Evolutionary conservation across 805 yeast genomes (phyloP).

Genomic region (Yamadazyma akitaensis): DNA sequence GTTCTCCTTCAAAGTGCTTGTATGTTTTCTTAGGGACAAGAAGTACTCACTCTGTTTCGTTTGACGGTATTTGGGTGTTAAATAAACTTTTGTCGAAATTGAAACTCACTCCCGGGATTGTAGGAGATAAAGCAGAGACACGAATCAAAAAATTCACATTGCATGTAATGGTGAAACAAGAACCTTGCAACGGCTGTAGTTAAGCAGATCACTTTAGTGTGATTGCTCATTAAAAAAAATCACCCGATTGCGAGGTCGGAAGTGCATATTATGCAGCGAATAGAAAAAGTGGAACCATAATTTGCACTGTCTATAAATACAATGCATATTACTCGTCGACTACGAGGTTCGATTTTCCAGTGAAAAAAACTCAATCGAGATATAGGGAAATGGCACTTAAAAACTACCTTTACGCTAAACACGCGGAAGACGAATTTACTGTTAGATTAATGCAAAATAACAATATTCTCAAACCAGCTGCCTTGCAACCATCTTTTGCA

Average conservation of each 20-base stretch:
- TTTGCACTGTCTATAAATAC: not conserved
- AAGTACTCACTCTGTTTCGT: too few species aligned
- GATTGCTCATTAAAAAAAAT: too few species aligned
- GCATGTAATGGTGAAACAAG: too few species aligned
- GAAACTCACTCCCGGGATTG: too few species aligned
- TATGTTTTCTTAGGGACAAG: too few species aligned
- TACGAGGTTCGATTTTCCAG: not conserved
- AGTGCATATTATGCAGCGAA: constrained; percentile 8
- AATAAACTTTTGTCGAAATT: too few species aligned
- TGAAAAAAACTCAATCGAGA: not conserved
- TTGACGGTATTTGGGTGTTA: too few species aligned
- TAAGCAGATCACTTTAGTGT: too few species aligned
- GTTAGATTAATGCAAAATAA: constrained; percentile 8
- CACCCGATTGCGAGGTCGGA: constrained; percentile 9
- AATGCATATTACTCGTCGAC: not conserved
- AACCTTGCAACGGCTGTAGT: too few species aligned
- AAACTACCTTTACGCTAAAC: constrained; percentile 40
- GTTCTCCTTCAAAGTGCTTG: too few species aligned
- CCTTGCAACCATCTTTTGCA: constrained; percentile 4
- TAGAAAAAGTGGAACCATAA: constrained; percentile 13
- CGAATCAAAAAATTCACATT: too few species aligned
- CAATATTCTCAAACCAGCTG: constrained; percentile 2
- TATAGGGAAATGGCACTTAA: constrained; percentile 33
- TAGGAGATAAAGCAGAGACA: too few species aligned
- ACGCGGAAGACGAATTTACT: constrained; percentile 20